Conservation (phyloP, 2,329 filamentous ascomycete genomes). For the Xylariaceae sp. region DNA sequence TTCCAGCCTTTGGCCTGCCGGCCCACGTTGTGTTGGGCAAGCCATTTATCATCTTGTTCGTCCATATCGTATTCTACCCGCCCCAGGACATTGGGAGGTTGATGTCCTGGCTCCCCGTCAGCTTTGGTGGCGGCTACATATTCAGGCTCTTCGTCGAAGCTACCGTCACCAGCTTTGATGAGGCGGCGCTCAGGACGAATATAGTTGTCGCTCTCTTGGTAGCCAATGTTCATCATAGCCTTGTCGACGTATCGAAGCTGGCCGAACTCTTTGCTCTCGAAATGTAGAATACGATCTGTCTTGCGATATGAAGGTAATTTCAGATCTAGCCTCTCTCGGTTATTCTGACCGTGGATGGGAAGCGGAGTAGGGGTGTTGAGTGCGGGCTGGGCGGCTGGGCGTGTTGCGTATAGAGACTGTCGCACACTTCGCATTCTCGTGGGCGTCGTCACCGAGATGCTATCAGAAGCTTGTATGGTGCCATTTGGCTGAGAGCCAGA, state of each 20-base stretch:
- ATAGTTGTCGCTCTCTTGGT: conserved; percentile 91
- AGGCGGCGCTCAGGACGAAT: conserved; percentile 71
- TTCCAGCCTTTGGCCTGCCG: conserved; percentile 72
- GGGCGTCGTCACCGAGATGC: conserved; percentile 33
- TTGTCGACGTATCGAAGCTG: conserved; percentile 92
- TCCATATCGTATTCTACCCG: conserved; percentile 99
- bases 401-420: conserved; percentile 50
- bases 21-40: conserved; percentile 76
- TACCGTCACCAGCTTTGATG: conserved; percentile 58
- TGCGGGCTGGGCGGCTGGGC: conserved; percentile 40
- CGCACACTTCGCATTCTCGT: conserved; percentile 42
- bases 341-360: conserved; percentile 75
- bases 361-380: conserved; percentile 61
- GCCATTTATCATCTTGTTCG: conserved; percentile 96
- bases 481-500: conserved; percentile 37
- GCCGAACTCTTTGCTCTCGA: conserved; percentile 80
- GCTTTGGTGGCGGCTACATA: conserved; percentile 41
- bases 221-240: conserved; percentile 92
- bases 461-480: conserved; percentile 24
- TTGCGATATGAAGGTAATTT: conserved; percentile 71
- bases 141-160: conserved; percentile 57
- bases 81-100: conserved; percentile 55
- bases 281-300: conserved; percentile 73
- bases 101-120: conserved; percentile 52
- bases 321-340: conserved; percentile 74